Conservation (phyloP, 2,329 filamentous ascomycete genomes). For the Claviceps fusiformis region DNA sequence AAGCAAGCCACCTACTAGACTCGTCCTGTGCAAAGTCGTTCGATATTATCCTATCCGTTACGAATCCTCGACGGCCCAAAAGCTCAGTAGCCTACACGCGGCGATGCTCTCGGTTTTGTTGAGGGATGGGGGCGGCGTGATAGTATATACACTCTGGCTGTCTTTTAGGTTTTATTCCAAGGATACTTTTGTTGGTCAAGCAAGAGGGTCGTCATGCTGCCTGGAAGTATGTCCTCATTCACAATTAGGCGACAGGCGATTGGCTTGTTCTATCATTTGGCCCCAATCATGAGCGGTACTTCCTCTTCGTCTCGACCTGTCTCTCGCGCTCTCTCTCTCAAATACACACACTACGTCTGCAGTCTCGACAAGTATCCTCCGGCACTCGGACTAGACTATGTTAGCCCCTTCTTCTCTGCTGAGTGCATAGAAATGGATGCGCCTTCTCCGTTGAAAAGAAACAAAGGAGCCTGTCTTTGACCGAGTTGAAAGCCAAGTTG, state of each 20-base stretch:
- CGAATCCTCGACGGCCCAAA: neutral
- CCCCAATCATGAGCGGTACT: neutral
- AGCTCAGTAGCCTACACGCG: neutral
- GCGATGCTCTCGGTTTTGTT: neutral
- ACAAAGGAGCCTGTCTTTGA: too few relatives aligned
- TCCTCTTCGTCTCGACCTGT: too few relatives aligned
- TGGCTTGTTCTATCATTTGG: neutral
- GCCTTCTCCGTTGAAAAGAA: neutral
- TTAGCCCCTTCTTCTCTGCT: neutral
- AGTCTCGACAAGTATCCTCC: too few relatives aligned
- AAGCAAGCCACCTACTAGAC: neutral
- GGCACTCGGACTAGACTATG: neutral
- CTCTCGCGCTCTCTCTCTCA: neutral
- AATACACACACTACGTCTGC: too few relatives aligned
- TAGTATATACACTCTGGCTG: too few relatives aligned
- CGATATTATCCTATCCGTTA: neutral
- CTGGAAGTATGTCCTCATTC: neutral
- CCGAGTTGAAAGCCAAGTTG: neutral
- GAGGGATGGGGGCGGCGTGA: neutral
- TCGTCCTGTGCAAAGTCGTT: neutral
- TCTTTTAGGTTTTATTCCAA: neutral
- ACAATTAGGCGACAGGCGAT: neutral
- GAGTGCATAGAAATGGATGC: neutral
- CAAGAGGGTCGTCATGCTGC: neutral
- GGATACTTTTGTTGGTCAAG: neutral